Base-by-base conservation (phyloP, 441 rosid genomes). In the Omphalea diandra region DNA sequence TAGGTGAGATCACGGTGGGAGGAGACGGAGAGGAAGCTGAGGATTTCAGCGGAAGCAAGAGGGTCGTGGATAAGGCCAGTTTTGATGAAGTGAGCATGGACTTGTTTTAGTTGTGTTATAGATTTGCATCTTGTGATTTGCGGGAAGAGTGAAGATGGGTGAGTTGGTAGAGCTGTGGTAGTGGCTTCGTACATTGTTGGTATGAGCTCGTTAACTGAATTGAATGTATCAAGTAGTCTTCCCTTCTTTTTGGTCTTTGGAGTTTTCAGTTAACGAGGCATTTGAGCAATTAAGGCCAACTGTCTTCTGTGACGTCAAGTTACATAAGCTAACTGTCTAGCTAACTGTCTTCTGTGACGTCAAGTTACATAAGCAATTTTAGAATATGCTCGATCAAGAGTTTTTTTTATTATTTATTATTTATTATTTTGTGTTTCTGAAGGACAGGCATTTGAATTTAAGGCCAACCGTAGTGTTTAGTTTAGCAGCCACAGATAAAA, bases 1-100 rank as follows among this genome's bases (percentile, higher is more conserved):
- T 84, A 87, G 0, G 49, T 71, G 24, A 87, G 69, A 74, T 84
- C 76, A 1, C 81, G 82, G 53, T 70, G 81, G 49, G 70, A 35
- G 57, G 90, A 85, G 61, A 86, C 72, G 27, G 86, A 64, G 67
- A 75, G 65, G 76, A 76, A 68, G 75, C 78, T 27, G 67, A 87
- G 86, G 68, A 89, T 61, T 78, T 88, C 89, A 1, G 90, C 88
- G 3, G 92, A 87, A 6, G 97, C 88, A 47, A 90, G 84, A 56
- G 88, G 84, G 80, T 88, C 84, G 73, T 66, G 79, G 70, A 84
- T 78, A 71, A 80, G 80, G 43, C 85, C 88, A 0, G 84, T 81
- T 79, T 88, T 88, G 85, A 88, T 74, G 87, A 87, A 80, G 29
- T 73, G 55, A 76, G 89, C 92, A 58, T 90, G 97, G 72, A 88